These are phyloP conservation scores for Penicillium thymicola DNA, from an alignment of 2,329 filamentous ascomycete genomes.

Conservation along the genomic window DNA sequence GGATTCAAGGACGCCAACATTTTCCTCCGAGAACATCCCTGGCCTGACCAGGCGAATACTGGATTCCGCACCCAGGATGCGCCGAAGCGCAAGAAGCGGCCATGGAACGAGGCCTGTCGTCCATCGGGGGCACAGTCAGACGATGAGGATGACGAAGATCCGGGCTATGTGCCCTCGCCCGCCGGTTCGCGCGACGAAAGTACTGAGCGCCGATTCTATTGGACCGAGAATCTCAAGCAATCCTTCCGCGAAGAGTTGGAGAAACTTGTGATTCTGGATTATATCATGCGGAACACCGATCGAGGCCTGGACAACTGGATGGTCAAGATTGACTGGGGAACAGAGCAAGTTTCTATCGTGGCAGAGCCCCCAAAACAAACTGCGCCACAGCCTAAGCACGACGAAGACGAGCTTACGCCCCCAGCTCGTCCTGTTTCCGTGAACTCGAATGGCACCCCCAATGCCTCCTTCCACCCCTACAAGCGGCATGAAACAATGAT, in stretches of 20 bases:
- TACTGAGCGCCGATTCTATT: conserved; percentile 61
- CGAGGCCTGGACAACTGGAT: conserved; percentile 98
- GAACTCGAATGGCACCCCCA: conserved; percentile 39
- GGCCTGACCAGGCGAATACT: conserved; percentile 80
- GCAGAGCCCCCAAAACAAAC: conserved; percentile 75
- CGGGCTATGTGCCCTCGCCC: conserved; percentile 40
- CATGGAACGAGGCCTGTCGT: conserved; percentile 80
- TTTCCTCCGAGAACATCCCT: conserved; percentile 90
- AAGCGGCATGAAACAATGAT: conserved; percentile 81
- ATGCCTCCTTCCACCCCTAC: conserved; percentile 60
- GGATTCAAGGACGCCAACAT: conserved; percentile 96
- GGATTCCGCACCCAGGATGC: conserved; percentile 68
- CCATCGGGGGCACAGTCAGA: conserved; percentile 60
- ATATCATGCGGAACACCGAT: conserved; percentile 99
- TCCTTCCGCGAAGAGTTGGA: conserved; percentile 93
- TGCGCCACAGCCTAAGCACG: conserved; percentile 42
- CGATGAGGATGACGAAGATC: conserved; percentile 59
- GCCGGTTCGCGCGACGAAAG: conserved; percentile 46
- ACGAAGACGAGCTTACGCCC: conserved; percentile 48
- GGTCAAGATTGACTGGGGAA: conserved; percentile 90
- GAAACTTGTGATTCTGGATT: conserved; percentile 94
- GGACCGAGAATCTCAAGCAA: conserved; percentile 85
- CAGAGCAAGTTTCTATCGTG: conserved; percentile 76
- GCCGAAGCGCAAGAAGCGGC: conserved; percentile 64
- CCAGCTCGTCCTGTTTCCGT: conserved; percentile 60